phyloP scores from a whole-genome alignment of 805 yeast genomes.

The Teunomyces funiuensis region DNA sequence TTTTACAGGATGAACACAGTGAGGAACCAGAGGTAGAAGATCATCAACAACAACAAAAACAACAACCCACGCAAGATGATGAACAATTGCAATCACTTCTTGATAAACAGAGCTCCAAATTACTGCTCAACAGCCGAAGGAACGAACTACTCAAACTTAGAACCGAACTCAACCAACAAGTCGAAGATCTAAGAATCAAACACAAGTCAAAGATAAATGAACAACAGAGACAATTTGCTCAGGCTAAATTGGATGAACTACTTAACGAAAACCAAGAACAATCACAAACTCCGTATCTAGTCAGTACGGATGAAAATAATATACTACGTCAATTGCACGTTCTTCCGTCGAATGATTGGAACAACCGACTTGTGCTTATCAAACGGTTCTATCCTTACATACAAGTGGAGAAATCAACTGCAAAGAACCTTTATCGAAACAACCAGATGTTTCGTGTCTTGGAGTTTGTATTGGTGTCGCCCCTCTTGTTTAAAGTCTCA shows the following conservation, averaged over 20 bases:
- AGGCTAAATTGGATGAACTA: slow-evolving; percentile 18
- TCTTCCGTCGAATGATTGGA: slow-evolving; percentile 36
- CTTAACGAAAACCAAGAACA: slow-evolving; percentile 18
- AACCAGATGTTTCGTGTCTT: slow-evolving; percentile 15
- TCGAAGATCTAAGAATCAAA: slow-evolving; percentile 16
- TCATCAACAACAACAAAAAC: neutral
- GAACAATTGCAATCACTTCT: slow-evolving; percentile 1
- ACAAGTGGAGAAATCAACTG: slow-evolving; percentile 15
- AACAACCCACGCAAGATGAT: neutral
- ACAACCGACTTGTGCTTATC: slow-evolving; percentile 12
- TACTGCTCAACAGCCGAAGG: slow-evolving; percentile 14
- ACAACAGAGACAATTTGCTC: slow-evolving; percentile 11
- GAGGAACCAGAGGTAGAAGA: neutral
- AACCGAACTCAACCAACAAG: slow-evolving; percentile 12
- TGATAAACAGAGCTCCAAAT: slow-evolving; percentile 15
- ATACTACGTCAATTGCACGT: slow-evolving; percentile 30
- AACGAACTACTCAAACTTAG: slow-evolving; percentile 21
- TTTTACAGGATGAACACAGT: neutral
- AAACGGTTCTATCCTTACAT: slow-evolving; percentile 27
- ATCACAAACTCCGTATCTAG: neutral
- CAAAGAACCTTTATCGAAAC: slow-evolving; percentile 12
- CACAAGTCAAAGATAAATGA: slow-evolving; percentile 14
- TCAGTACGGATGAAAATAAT: slow-evolving; percentile 17
- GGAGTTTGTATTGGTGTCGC: slow-evolving; percentile 16
- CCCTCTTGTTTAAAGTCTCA: slow-evolving; percentile 22